phyloP scores from a whole-genome alignment of 441 rosid species.

The Geranium incanum region DNA sequence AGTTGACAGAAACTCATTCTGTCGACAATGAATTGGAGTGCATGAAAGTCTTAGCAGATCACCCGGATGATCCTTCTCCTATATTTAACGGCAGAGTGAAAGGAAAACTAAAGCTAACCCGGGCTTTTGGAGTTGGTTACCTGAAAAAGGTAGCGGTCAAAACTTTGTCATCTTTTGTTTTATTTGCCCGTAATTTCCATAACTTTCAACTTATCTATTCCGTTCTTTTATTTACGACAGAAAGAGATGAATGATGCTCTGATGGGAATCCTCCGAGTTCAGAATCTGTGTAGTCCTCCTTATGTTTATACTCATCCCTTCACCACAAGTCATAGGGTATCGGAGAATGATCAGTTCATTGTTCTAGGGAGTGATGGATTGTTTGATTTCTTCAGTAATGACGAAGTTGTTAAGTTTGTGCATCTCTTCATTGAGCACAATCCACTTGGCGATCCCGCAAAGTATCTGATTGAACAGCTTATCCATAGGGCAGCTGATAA shows the following conservation, averaged over 20 bases:
- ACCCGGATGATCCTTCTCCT: constrained; percentile 69
- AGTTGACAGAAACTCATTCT: constrained; percentile 75
- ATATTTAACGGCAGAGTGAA: constrained; percentile 68
- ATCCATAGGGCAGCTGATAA: constrained; percentile 70
- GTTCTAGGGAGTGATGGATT: constrained; percentile 85
- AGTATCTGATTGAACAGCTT: constrained; percentile 68
- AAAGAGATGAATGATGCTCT: constrained; percentile 71
- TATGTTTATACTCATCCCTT: constrained; percentile 67
- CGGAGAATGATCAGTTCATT: constrained; percentile 67
- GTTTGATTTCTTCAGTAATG: constrained; percentile 80
- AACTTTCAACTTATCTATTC: neutral
- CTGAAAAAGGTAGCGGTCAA: constrained; percentile 60
- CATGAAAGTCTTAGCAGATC: constrained; percentile 48
- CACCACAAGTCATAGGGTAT: constrained; percentile 60
- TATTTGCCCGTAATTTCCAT: neutral
- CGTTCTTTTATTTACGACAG: constrained; percentile 32
- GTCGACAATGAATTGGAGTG: constrained; percentile 73
- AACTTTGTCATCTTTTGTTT: neutral
- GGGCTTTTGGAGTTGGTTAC: constrained; percentile 92
- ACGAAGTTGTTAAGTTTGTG: constrained; percentile 64
- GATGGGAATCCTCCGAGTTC: constrained; percentile 85
- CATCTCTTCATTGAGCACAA: constrained; percentile 41
- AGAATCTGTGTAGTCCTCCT: constrained; percentile 77
- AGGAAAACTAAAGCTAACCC: constrained; percentile 85
- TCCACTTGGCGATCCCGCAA: constrained; percentile 85